Evolutionary conservation across 441 rosid genomes (phyloP), one percentile per base, ranked within the genome.

Genomic region (Pelargonium fulgidum): DNA sequence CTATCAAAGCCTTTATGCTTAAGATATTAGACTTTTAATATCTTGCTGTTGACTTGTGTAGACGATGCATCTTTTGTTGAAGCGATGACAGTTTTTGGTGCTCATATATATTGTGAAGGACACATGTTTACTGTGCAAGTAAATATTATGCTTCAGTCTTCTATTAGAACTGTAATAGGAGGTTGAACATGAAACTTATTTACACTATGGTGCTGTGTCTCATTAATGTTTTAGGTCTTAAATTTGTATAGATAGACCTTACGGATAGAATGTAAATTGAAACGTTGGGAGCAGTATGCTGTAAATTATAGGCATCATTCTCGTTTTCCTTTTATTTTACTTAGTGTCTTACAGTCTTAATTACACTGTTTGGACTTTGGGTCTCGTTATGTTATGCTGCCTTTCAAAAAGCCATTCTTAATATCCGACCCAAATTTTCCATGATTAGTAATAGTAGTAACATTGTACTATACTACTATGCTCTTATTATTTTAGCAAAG

Each of bases 351-450:
- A 0, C 1, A 4, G 19, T 41, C 20, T 16, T 17, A 4, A 36
- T 4, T 52, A 33, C n/a, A 39, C 24, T 52, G 16, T 62, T 52
- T 33, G 33, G 64, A 39, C 19, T 62, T 52, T 33, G 33, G 64
- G 50, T 33, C 11, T 56, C 8, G 61, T 65, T 52, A n/a, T 12
- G 19, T 12, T 22, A 64, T 71, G n/a, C 42, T 71, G 42, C 20
- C 44, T 71, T 47, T 64, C 14, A 44, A 26, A 66, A 13, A 14
- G 52, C 4, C 56, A 36, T n/a, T 14, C 44, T 50, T 41, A 22
- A 62, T 50, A 6, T 50, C 42, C 41, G 54, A 36, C 24, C 62
- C 11, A 56, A 16, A 56, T 1, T 56, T 56, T 10, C 62, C 62
- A 13, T 61, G 19, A 61, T 48, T 7, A 33, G 4, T 58, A 16